phyloP scores from a whole-genome alignment of 1,284 basidiomycete species.

The Trichosporon sp. region DNA sequence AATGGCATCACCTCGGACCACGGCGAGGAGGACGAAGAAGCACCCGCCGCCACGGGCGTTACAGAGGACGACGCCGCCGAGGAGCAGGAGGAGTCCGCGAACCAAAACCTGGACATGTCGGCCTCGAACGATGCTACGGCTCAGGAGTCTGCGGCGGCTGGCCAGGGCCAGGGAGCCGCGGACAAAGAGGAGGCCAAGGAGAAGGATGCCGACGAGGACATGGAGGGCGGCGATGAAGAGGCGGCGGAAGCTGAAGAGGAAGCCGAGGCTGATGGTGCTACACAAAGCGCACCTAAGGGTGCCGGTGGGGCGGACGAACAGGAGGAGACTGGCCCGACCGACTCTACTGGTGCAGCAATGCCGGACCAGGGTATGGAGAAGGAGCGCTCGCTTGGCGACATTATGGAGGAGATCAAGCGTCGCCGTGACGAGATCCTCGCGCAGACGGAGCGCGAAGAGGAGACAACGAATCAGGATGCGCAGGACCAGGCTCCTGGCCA shows the following conservation, averaged over 20 bases:
- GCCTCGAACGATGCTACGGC: slow-evolving; percentile 36
- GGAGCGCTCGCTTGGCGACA: slow-evolving; percentile 77
- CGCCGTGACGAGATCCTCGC: slow-evolving; percentile 79
- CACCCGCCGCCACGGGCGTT: slow-evolving; percentile 36
- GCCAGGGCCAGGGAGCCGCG: slow-evolving; percentile 34
- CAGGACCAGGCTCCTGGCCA: slow-evolving; percentile 54
- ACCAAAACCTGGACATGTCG: slow-evolving; percentile 38
- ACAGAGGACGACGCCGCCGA: slow-evolving; percentile 43
- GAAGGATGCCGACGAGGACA: slow-evolving; percentile 38
- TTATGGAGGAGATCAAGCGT: slow-evolving; percentile 74
- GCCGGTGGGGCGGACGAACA: slow-evolving; percentile 35
- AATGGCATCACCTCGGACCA: slow-evolving; percentile 37
- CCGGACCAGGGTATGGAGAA: slow-evolving; percentile 52
- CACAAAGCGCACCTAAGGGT: slow-evolving; percentile 27
- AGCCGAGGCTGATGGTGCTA: slow-evolving; percentile 19
- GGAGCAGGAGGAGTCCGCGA: slow-evolving; percentile 26
- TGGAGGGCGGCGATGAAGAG: slow-evolving; percentile 17
- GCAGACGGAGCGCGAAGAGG: slow-evolving; percentile 48
- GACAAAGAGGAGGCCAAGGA: slow-evolving; percentile 30
- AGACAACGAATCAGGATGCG: slow-evolving; percentile 35
- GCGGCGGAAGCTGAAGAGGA: slow-evolving; percentile 25
- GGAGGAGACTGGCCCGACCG: slow-evolving; percentile 37
- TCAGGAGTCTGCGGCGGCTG: slow-evolving; percentile 37
- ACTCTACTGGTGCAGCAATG: slow-evolving; percentile 37
- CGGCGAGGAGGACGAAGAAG: slow-evolving; percentile 30